Conservation (phyloP, 768 basidiomycete species). For the Panaeolus cyanescens region DNA sequence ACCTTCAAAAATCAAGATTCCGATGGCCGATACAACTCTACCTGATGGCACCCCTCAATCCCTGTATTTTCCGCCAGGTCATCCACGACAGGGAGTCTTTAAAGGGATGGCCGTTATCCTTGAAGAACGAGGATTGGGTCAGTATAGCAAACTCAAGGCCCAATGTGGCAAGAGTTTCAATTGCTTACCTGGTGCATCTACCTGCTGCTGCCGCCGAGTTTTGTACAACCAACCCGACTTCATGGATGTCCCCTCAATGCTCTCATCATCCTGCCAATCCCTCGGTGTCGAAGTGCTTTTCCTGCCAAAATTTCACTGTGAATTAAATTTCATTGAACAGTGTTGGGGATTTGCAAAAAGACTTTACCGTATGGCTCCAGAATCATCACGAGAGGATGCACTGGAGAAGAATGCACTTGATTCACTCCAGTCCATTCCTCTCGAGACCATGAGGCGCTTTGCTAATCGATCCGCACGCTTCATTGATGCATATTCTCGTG, state of each 20-base stretch:
- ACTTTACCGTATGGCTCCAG: slow-evolving; percentile 9
- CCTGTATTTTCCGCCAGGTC: slow-evolving; percentile 30
- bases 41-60: slow-evolving; percentile 25
- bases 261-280: slow-evolving; percentile 27
- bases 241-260: slow-evolving; percentile 25
- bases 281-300: slow-evolving; percentile 22
- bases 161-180: slow-evolving; percentile 34
- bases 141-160: slow-evolving; percentile 20
- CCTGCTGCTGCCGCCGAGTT: slow-evolving; percentile 33
- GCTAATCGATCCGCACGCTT: slow-evolving; percentile 4
- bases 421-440: neutral
- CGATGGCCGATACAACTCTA: slow-evolving; percentile 29
- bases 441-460: neutral
- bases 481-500: slow-evolving; percentile 13
- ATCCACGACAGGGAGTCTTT: slow-evolving; percentile 26
- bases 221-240: slow-evolving; percentile 44
- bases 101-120: slow-evolving; percentile 38
- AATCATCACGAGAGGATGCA: too few relatives aligned
- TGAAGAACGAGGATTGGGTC: slow-evolving; percentile 21
- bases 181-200: slow-evolving; percentile 8
- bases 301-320: slow-evolving; percentile 28
- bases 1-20: slow-evolving; percentile 20
- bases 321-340: slow-evolving; percentile 22
- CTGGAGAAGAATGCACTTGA: neutral
- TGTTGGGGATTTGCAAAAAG: slow-evolving; percentile 20